Base-by-base conservation (phyloP, 2,329 filamentous ascomycete species). In the Westerdykella ornata region DNA sequence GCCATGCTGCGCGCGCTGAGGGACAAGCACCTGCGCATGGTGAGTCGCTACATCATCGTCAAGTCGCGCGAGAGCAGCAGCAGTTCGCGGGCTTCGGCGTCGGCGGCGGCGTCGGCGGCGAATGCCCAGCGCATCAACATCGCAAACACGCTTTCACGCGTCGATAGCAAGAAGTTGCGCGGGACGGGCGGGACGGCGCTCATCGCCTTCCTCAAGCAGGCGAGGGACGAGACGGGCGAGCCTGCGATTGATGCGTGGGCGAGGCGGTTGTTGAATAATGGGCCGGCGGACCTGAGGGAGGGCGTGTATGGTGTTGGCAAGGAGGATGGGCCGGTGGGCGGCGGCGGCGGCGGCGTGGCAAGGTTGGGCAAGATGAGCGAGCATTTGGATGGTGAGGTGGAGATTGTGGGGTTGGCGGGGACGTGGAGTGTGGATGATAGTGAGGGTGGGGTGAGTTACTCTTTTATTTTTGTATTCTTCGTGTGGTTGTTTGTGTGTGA, bases 141-240 rank as follows among this genome's bases (percentile, higher is more conserved):
- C 11, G 81, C 81, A 3, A 65, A 60, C 32, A 59, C 55, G 1
- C 39, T 60, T n/a, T 46, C 53, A 17, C 47, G 69, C 71, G 57
- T 48, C 47, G 53, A 54, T 35, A 60, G 45, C 63, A 54, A 65
- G 77, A 83, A 83, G 38, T 76, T 95, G 19, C 86, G 85, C 34
- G 92, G 92, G 2, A 98, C 92, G 0, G 92, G 92, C 12, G 92
- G 92, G 13, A 97, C 92, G 0, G 86, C 89, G 0, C 72, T 98
- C 42, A 96, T 98, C 42, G 87, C 90, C 0, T 98, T 98, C 68
- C 72, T 98, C 46, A 96, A 97, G 68, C 92, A 98, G 68, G 92
- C 92, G 4, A 77, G 92, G 19, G 89, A 98, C 57, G 92, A 98
- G 73, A 98, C 92, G 1, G 86, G 87, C 13, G 90, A 97, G 65